Evolutionary conservation across 2,329 filamentous ascomycete species (phyloP).

Genomic region (Byssochlamys sp.): DNA sequence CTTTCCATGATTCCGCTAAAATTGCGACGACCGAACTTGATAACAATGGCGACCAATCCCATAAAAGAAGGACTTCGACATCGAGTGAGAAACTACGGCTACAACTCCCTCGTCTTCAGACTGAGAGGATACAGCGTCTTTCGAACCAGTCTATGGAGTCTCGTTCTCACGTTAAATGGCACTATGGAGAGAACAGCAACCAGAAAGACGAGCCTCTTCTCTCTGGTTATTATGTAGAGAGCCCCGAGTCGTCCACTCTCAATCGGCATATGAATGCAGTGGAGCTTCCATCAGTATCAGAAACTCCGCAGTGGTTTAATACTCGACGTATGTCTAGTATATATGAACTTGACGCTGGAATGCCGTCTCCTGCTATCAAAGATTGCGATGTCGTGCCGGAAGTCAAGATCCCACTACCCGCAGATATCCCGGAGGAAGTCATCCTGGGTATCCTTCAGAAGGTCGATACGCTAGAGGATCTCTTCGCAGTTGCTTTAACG

Average conservation of each 20-base stretch:
- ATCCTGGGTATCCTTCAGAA: slow-evolving; percentile 43
- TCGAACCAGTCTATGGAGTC: not conserved
- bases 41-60: not conserved
- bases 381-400: slow-evolving; percentile 5
- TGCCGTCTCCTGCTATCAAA: slow-evolving; percentile 11
- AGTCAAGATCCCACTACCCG: slow-evolving; percentile 28
- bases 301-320: not conserved
- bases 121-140: not conserved
- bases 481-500: slow-evolving; percentile 46
- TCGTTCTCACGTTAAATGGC: not conserved
- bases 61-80: slow-evolving; percentile 9
- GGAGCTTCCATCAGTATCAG: not conserved
- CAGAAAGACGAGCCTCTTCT: not conserved
- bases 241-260: not conserved
- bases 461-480: slow-evolving; percentile 43
- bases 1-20: not conserved
- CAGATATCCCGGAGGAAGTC: slow-evolving; percentile 39
- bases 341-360: slow-evolving; percentile 25
- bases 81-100: slow-evolving; percentile 14
- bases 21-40: not conserved
- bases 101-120: slow-evolving; percentile 17
- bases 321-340: slow-evolving; percentile 9
- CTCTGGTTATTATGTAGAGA: not conserved
- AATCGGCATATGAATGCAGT: not conserved
- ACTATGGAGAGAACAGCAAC: not conserved